Evolutionary conservation across 805 yeast genomes (phyloP).

Genomic region (Ogataea methylovora): DNA sequence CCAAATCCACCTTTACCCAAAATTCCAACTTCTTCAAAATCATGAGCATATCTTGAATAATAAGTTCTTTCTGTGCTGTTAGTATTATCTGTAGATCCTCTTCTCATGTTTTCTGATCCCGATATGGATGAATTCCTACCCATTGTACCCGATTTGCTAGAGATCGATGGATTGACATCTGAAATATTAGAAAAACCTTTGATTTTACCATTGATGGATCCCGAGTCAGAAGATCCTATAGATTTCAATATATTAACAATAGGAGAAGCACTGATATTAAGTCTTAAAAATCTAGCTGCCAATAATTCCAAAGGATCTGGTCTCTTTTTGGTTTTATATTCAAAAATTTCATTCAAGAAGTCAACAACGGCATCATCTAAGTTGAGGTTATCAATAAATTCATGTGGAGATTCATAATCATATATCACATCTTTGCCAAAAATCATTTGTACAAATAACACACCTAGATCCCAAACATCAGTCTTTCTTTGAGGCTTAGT

Average conservation of each 20-base stretch:
- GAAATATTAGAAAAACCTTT: too few relatives aligned
- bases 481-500: slow-evolving; percentile 65
- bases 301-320: slow-evolving; percentile 79
- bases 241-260: slow-evolving; percentile 7
- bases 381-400: slow-evolving; percentile 40
- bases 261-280: slow-evolving; percentile 42
- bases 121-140: too few relatives aligned
- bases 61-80: slow-evolving; percentile 1
- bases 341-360: slow-evolving; percentile 60
- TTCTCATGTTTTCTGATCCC: too few relatives aligned
- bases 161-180: too few relatives aligned
- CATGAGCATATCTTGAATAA: slow-evolving; percentile 77
- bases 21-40: slow-evolving; percentile 89
- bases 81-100: slow-evolving; percentile 16
- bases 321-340: slow-evolving; percentile 57
- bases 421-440: slow-evolving; percentile 50
- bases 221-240: neutral
- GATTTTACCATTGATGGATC: too few relatives aligned
- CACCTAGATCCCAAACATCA: slow-evolving; percentile 92
- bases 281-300: slow-evolving; percentile 75
- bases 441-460: slow-evolving; percentile 59
- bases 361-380: slow-evolving; percentile 51
- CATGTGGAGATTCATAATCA: slow-evolving; percentile 52
- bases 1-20: slow-evolving; percentile 94
- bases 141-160: too few relatives aligned